Evolutionary conservation across 176 grass and related monocot species (phyloP), one percentile per base, ranked within the genome.

Genomic region (Musa schizocarpa): DNA sequence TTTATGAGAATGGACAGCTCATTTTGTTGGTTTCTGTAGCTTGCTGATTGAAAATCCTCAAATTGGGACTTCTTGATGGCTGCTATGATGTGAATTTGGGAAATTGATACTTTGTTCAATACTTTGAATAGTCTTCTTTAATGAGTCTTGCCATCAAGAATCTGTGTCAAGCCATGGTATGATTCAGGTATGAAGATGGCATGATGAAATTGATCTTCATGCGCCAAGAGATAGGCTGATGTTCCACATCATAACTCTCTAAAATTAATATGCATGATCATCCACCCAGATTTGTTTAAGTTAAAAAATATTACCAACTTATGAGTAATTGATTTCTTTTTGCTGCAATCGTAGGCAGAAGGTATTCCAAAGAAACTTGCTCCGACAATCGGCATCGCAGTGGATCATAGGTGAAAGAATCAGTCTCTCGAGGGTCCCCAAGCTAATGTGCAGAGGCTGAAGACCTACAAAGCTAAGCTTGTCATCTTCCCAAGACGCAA

Each of bases 291-390:
- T 65, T 65, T 59, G 17, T 58, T 23, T 11, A 25, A 65, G n/a
- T 6, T 65, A 23, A 65, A 43, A 43, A 43, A 43, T 5, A 43
- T 43, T 43, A 43, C 34, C 34, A 43, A 5, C 34, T 43, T 43
- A 43, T 5, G 34, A 43, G 34, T 5, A 43, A 43, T 5, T 43
- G 34, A 43, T 5, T 21, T 61, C 14, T 54, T 43, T 34, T 10
- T 75, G 11, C 55, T 34, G 17, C 63, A 50, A 29, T 54, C 78
- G 11, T 63, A 88, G 88, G 76, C 86, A 13, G 92, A 88, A 1
- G 92, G 88, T 3, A 91, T 96, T 63, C 77, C 88, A 8, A 91
- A 91, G 79, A 89, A 96, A 84, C 43, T 85, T 10, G 88, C 92
- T 1, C 88, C n/a, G n/a, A n/a, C n/a, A n/a, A n/a, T n/a, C n/a